Conservation (phyloP, 2,329 filamentous ascomycete genomes). For the Elsinoe arachidis region DNA sequence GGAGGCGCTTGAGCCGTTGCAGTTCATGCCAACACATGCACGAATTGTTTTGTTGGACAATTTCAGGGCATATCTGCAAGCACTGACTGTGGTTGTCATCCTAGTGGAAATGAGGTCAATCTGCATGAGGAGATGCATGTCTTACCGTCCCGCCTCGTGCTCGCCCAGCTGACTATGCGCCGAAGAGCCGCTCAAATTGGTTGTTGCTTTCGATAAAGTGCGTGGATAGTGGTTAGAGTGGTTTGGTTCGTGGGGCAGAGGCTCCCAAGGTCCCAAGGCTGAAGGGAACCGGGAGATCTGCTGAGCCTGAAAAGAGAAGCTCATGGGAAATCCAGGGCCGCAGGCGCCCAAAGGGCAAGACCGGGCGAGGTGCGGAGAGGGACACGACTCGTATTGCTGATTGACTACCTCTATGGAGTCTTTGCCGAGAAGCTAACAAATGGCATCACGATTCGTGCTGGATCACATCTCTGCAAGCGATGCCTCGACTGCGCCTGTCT, state of each 20-base stretch:
- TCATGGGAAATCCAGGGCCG: neutral
- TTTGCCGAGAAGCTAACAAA: neutral
- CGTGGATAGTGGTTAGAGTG: slow-evolving; percentile 3
- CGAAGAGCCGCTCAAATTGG: neutral
- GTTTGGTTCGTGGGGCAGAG: neutral
- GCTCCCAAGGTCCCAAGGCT: neutral
- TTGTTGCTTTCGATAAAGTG: neutral
- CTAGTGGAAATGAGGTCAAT: slow-evolving; percentile 1
- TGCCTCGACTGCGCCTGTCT: neutral
- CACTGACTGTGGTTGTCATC: neutral
- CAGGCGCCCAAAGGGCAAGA: neutral
- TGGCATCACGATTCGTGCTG: slow-evolving; percentile 6
- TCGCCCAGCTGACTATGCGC: neutral
- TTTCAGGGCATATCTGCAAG: neutral
- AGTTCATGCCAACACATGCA: neutral
- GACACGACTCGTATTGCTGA: neutral
- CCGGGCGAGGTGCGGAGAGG: slow-evolving; percentile 5
- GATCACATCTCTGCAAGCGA: slow-evolving; percentile 4
- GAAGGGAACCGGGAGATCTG: slow-evolving; percentile 1
- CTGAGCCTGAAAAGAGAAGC: neutral
- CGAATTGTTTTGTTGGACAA: neutral
- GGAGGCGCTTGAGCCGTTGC: slow-evolving; percentile 4
- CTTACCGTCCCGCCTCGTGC: neutral
- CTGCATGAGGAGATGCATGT: neutral
- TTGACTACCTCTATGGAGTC: neutral